These are phyloP conservation scores for Penicillium antarcticum DNA, from an alignment of 495 filamentous ascomycete genomes.

Conservation along the genomic window DNA sequence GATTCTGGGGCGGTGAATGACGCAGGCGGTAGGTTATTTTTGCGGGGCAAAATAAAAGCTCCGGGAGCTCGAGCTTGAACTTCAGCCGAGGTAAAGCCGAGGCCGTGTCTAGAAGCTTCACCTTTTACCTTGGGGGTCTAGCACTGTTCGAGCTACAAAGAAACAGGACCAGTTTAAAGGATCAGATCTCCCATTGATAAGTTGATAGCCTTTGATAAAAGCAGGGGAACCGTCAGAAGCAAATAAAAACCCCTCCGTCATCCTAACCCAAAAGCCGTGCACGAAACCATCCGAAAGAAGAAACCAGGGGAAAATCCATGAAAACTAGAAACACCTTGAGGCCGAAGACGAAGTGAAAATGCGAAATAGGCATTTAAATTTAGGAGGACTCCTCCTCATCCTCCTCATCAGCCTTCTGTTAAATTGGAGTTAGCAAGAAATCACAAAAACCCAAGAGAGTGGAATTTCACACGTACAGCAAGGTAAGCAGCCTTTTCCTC, in stretches of 20 bases:
- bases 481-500: conserved; percentile 93
- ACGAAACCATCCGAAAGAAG: conserved; percentile 16
- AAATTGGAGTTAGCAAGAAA: conserved; percentile 15
- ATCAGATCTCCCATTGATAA: conserved; percentile 34
- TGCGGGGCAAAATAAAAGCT: conserved; percentile 3
- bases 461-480: conserved; percentile 46
- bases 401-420: conserved; percentile 40
- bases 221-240: conserved; percentile 26
- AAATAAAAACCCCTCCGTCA: conserved; percentile 42
- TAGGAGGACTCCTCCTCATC: conserved; percentile 56
- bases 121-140: too few relatives aligned
- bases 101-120: background rate
- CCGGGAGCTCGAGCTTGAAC: background rate
- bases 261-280: conserved; percentile 41
- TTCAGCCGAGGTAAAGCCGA: background rate
- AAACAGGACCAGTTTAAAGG: conserved; percentile 8
- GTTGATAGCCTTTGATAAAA: conserved; percentile 26
- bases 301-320: conserved; percentile 32
- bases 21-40: conserved; percentile 5
- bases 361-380: conserved; percentile 30
- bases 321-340: conserved; percentile 36
- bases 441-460: background rate
- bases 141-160: background rate
- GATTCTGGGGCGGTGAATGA: conserved; percentile 7
- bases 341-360: conserved; percentile 22